Evolutionary conservation across 2,329 filamentous ascomycete genomes (phyloP).

Genomic region (Thielaviopsis ethacetica): DNA sequence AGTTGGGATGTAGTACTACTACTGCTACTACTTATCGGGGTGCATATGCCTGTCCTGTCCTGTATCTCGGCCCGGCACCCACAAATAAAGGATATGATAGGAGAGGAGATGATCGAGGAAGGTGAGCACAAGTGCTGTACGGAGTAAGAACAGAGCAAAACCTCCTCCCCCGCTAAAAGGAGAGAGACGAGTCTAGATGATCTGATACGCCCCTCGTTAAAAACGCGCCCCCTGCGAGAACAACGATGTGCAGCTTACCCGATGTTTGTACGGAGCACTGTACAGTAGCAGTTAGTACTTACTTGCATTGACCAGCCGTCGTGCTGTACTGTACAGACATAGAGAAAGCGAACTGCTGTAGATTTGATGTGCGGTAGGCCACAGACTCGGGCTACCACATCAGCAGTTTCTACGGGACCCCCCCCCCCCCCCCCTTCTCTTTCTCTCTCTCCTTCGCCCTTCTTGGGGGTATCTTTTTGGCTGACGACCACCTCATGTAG

Average conservation of each 20-base stretch:
- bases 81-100: background rate
- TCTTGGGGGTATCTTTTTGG: no score
- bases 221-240: background rate
- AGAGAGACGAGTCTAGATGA: background rate
- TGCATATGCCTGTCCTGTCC: background rate
- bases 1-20: background rate
- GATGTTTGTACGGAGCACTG: background rate
- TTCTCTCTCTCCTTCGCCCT: background rate
- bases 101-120: background rate
- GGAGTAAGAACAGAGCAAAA: background rate
- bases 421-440: no score
- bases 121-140: no score
- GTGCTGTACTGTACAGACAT: background rate
- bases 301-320: no score
- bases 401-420: background rate
- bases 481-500: no score
- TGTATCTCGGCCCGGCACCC: background rate
- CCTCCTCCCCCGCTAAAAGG: background rate
- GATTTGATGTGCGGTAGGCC: background rate
- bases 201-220: background rate
- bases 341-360: background rate
- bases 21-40: background rate
- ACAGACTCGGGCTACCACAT: background rate
- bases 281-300: no score
- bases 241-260: background rate